Base-by-base conservation (phyloP, 2,329 filamentous ascomycete species). In the Stagonosporopsis vannaccii region DNA sequence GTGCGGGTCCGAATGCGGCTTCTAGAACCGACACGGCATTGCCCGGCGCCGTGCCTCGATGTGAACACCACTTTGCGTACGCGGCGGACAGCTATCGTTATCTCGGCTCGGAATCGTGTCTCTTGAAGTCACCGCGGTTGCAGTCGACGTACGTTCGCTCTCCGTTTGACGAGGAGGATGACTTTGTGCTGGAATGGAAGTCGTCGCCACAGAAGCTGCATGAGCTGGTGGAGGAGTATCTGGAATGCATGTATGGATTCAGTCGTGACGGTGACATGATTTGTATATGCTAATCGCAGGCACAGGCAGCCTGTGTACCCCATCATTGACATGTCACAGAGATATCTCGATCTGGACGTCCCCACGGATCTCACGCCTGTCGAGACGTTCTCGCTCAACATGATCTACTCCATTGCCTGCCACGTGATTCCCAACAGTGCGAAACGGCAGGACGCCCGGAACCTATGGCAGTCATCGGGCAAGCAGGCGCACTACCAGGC, bases 351-450 rank as follows among this genome's bases (percentile, higher is more conserved):
- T 22, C 50, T 59, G 6, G 62, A 68, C 11, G 51, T 67, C 2
- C 70, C 69, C 6, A 22, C 51, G 11, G 62, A 72, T 47, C 60
- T 75, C 13, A 61, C 51, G 1, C 60, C 64, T 3, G 59, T 62
- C 0, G 73, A 75, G 25, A 55, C 59, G 0, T 75, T 75, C 45
- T 63, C 64, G 2, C 60, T 75, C 12, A 70, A 74, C 42, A 75
- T 75, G 71, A 64, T 75, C 15, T 75, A 74, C 51, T 72, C 72
- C 8, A 73, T 75, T 20, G 67, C 65, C 22, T 75, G 71, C 55
- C 68, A 75, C 41, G 56, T 74, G 2, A 60, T 69, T 15, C 71
- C 71, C 7, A 69, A 64, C 6, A 69, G 58, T 9, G 59, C 65
- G 9, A 68, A 68, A 37, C 66, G 60, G 37, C 62, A 60, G 19